These are phyloP conservation scores for Epichloe amarillans DNA, from an alignment of 2,329 filamentous ascomycete species.

Conservation along the genomic window DNA sequence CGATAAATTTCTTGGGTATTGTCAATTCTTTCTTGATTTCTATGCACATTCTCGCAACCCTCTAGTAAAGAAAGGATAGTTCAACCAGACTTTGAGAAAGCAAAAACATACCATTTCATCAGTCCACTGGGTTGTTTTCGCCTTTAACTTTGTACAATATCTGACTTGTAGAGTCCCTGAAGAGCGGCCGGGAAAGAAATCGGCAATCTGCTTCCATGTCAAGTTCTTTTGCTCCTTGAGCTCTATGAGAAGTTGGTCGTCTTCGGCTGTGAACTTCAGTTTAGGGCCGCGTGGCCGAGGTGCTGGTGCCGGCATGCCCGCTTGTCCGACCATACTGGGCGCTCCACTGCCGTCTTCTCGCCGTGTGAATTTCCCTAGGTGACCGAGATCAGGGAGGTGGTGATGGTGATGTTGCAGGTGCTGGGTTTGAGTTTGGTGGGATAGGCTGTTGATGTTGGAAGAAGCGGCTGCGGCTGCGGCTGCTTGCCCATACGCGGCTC, in stretches of 20 bases:
- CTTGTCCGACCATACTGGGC: constrained; percentile 75
- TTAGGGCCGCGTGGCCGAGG: constrained; percentile 74
- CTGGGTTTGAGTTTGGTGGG: constrained; percentile 4
- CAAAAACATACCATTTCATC: constrained; percentile 65
- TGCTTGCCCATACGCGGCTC: constrained; percentile 36
- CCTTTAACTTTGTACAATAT: constrained; percentile 90
- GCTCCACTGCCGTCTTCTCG: constrained; percentile 48
- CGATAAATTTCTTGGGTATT: background rate
- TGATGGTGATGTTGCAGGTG: constrained; percentile 67
- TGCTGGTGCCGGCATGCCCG: constrained; percentile 76
- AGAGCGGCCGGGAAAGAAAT: constrained; percentile 85
- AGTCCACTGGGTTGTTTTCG: constrained; percentile 86
- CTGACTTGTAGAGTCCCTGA: constrained; percentile 86
- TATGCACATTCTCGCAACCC: too few relatives aligned
- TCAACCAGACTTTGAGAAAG: too few relatives aligned
- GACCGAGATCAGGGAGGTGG: constrained; percentile 59
- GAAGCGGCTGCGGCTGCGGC: constrained; percentile 19
- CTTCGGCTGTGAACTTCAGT: constrained; percentile 85
- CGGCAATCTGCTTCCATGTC: constrained; percentile 95
- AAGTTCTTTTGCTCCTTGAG: constrained; percentile 89
- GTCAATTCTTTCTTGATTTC: background rate
- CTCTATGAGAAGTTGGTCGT: constrained; percentile 77
- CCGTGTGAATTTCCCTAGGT: constrained; percentile 54
- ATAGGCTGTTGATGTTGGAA: constrained; percentile 1
- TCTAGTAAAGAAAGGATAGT: background rate